phyloP scores from a whole-genome alignment of 108 stramenopile species.

The Fragilariopsis cylindrus region DNA sequence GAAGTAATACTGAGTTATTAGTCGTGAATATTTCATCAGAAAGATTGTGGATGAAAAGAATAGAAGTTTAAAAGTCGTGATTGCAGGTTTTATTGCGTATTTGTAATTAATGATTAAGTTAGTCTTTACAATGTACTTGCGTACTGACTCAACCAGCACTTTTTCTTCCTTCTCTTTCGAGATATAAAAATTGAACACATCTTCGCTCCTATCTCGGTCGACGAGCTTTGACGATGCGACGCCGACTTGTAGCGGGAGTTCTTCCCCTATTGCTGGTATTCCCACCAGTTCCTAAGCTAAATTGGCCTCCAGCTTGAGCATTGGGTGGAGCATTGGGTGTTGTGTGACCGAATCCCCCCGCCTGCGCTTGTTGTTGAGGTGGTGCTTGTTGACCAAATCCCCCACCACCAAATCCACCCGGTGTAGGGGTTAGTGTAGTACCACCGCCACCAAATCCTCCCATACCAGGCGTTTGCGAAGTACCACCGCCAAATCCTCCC shows the following conservation, averaged over 20 bases:
- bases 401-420: slow-evolving; percentile 20
- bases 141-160: neutral
- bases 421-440: neutral
- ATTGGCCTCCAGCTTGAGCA: neutral
- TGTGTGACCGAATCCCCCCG: neutral
- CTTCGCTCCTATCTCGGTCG: slow-evolving; percentile 12
- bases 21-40: too few species aligned
- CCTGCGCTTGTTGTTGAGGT: neutral
- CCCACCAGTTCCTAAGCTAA: slow-evolving; percentile 37
- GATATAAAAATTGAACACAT: neutral
- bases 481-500: slow-evolving; percentile 22
- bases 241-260: slow-evolving; percentile 3
- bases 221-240: slow-evolving; percentile 27
- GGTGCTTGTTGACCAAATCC: slow-evolving; percentile 22
- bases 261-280: slow-evolving; percentile 3
- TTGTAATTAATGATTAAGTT: too few species aligned
- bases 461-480: slow-evolving; percentile 2
- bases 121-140: too few species aligned
- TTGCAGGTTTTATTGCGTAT: too few species aligned
- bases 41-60: too few species aligned
- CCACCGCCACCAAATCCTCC: slow-evolving; percentile 23
- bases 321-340: neutral
- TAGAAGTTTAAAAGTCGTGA: too few species aligned
- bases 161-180: neutral
- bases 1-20: too few species aligned